phyloP scores from a whole-genome alignment of 164 flowering plant species.

The Vitis riparia region DNA sequence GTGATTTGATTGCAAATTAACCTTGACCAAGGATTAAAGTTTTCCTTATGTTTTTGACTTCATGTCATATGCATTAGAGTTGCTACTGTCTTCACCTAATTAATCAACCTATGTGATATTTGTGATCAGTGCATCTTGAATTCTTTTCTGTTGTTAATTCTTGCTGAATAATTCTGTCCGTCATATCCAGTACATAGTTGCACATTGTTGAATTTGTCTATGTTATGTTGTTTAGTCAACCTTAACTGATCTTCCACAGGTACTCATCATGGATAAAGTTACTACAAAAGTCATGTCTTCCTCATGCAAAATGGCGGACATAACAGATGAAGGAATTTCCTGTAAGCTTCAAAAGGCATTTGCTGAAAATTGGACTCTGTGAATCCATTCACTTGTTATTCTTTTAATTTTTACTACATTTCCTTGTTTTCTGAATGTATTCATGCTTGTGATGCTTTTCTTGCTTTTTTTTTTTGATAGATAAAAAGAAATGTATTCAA shows the following conservation, averaged over 20 bases:
- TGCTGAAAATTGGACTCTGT: background rate
- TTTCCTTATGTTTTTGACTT: too few species aligned
- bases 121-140: background rate
- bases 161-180: background rate
- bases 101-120: background rate
- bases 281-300: constrained; percentile 94
- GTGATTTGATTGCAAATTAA: too few species aligned
- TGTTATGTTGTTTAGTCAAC: background rate
- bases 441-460: background rate
- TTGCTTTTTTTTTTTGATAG: background rate
- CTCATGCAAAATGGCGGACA: constrained; percentile 96
- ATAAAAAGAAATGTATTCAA: too few species aligned
- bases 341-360: constrained; percentile 50
- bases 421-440: background rate
- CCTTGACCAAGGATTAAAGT: too few species aligned
- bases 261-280: constrained; percentile 96
- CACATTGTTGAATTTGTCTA: background rate
- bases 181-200: background rate
- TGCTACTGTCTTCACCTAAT: background rate
- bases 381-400: background rate
- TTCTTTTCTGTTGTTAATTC: background rate
- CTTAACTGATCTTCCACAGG: constrained; percentile 42
- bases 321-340: constrained; percentile 91
- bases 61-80: background rate
- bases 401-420: background rate